A percentile compares a stretch with the other conserved stretches of the same genome.
Conservation (phyloP, 805 yeast species). For the Teunomyces stri region DNA sequence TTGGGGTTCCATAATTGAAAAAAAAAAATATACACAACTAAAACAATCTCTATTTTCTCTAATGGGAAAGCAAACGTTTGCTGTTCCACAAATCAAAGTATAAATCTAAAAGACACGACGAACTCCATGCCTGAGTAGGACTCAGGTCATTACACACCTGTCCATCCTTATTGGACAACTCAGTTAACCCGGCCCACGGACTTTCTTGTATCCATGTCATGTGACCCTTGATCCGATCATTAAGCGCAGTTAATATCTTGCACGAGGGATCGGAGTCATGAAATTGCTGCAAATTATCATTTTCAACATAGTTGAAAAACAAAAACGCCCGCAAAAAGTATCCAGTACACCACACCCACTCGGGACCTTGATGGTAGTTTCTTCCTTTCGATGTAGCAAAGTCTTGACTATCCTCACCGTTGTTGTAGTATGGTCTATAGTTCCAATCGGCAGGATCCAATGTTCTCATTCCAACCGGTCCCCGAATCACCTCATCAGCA, state of each 20-base stretch:
- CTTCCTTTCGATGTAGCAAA: conserved; percentile 94
- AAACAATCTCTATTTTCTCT: neutral
- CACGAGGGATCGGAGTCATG: conserved; percentile 37
- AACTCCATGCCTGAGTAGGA: conserved; percentile 97
- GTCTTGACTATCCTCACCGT: conserved; percentile 76
- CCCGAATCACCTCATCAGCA: conserved; percentile 76
- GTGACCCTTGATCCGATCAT: conserved; percentile 61
- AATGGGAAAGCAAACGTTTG: neutral
- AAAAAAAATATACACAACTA: neutral
- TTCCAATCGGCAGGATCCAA: conserved; percentile 90
- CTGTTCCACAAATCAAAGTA: conserved; percentile 57
- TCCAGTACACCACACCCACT: conserved; percentile 94
- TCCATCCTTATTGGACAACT: conserved; percentile 87
- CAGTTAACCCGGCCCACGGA: conserved; percentile 92
- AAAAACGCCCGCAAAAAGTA: conserved; percentile 79
- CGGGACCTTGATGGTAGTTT: conserved; percentile 98
- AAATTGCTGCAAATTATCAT: conserved; percentile 27
- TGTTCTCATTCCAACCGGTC: conserved; percentile 90
- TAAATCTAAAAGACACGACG: conserved; percentile 80
- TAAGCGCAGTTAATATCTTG: conserved; percentile 56
- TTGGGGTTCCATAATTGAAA: neutral
- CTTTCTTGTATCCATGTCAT: conserved; percentile 69
- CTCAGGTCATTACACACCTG: conserved; percentile 79
- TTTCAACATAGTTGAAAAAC: conserved; percentile 45
- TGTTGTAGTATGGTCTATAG: conserved; percentile 85